Percentiles rank a stretch among this genome's conserved stretches.
Conservation (phyloP, 2,329 filamentous ascomycete species). For the Microdochium bolleyi region DNA sequence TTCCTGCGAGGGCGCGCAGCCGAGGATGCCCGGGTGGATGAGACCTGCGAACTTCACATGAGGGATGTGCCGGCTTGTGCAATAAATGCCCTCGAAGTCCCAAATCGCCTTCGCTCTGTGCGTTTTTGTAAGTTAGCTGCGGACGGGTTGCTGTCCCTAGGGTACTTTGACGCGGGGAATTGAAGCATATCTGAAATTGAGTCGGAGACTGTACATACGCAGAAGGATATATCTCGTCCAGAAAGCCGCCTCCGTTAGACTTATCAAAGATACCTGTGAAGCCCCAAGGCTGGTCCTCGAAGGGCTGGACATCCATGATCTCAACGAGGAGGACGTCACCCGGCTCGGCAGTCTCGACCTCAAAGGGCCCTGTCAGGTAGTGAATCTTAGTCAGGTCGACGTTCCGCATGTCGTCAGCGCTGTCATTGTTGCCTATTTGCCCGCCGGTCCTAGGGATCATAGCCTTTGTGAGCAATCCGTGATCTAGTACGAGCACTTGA, state of each 20-base stretch:
- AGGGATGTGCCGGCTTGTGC: slow-evolving; percentile 78
- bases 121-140: too few relatives aligned
- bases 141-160: neutral
- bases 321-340: slow-evolving; percentile 82
- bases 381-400: slow-evolving; percentile 80
- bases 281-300: slow-evolving; percentile 80
- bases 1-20: slow-evolving; percentile 75
- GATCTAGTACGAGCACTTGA: too few relatives aligned
- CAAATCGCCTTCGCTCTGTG: slow-evolving; percentile 59
- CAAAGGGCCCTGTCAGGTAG: slow-evolving; percentile 84
- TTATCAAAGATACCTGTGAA: slow-evolving; percentile 79
- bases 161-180: neutral
- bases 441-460: slow-evolving; percentile 60
- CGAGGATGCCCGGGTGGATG: slow-evolving; percentile 87
- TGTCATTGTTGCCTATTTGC: slow-evolving; percentile 84
- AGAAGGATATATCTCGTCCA: slow-evolving; percentile 80
- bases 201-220: slow-evolving; percentile 53
- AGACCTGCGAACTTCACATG: slow-evolving; percentile 82
- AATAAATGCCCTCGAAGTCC: slow-evolving; percentile 74
- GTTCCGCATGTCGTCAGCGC: slow-evolving; percentile 78
- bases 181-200: neutral
- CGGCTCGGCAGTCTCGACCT: slow-evolving; percentile 75
- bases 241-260: slow-evolving; percentile 78
- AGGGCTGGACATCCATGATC: slow-evolving; percentile 88
- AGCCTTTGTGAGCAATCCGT: too few relatives aligned